Base-by-base conservation (phyloP, 805 yeast genomes). In the Saccharomycopsis sp. region DNA sequence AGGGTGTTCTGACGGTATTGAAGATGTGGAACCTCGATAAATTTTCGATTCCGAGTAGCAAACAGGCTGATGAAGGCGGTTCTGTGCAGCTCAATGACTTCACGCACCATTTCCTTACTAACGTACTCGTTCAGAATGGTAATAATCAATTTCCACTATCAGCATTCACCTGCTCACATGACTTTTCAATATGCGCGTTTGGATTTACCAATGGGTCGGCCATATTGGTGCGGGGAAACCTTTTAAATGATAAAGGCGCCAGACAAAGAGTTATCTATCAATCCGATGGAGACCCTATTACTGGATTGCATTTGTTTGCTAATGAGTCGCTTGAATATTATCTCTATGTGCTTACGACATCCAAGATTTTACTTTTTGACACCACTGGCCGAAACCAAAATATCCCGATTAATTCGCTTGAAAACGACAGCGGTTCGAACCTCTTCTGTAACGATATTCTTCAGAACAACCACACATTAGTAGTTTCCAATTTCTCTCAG, bases 141-240 rank as follows among this genome's bases (percentile, higher is more conserved):
- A 78, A 80, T 52, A 90, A 92, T 68, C 80, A 89, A 1, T 88
- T 77, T 64, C 97, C 97, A 0, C 74, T 91, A 7, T 66, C 73
- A 2, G 78, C 88, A 35, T 79, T 87, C 61, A 76, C 79, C 15
- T 72, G 78, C 54, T 78, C 84, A 15, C 64, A 70, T 1, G 84
- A 80, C 60, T 79, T 85, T 61, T 78, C 89, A 2, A 80, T 88
- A 38, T 69, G 87, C 3, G 92, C 87, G 0, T 72, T 89, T 52
- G 97, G 97, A 0, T 89, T 83, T 65, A 86, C 92, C 14, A 86
- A 91, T 69, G 99, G 99, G 1, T 78, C 83, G 20, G 90, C 92
- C 1, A 74, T 92, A 1, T 73, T 92, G 3, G 81, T 92, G 0
- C 74, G 98, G 62, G 99, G 99, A 7, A 98, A 94, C 69, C 70